Evolutionary conservation across 2,329 filamentous ascomycete species (phyloP), one percentile per base, ranked within the genome.

Genomic region (Didymella lethalis): DNA sequence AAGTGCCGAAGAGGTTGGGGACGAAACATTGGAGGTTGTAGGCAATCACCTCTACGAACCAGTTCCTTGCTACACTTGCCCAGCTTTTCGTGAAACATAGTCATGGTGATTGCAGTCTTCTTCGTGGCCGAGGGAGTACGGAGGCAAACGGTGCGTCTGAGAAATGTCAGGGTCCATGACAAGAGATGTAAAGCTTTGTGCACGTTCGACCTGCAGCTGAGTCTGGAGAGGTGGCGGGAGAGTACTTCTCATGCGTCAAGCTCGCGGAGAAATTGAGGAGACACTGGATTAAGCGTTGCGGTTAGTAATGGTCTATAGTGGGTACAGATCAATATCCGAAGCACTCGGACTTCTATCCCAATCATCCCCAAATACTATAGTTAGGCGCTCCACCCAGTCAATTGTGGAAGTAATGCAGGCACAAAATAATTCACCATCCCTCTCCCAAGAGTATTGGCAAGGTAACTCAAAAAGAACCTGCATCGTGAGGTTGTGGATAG

Each of bases 311-410:
- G 57, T 51, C 44, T 48, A 48, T 43, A 45, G 57, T 60, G 57
- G 57, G 52, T 60, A 60, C 57, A 60, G n/a, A 43, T 47, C 51
- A 60, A 60, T 60, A 60, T 60, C 57, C 57, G 57, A 60, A 52
- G 51, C 47, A 52, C 23, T 51, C 57, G 51, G 57, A 52, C 47
- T 36, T 55, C 16, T 28, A 46, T 51, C 51, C 51, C 32, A 44
- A 38, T 25, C 20, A 43, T 44, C 48, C 32, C 32, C 32, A 18
- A 36, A 20, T 40, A 12, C 26, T 60, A 44, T 52, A 12, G 51
- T 54, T 59, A 56, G 52, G 57, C 51, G 57, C 51, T 60, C 57
- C 57, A 60, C 57, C 51, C 43, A 52, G 52, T 56, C 47, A 45
- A 44, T 56, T 40, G 16, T 44, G 23, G 25, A 28, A 44, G 41